These are phyloP conservation scores for Scedosporium aurantiacum DNA, from an alignment of 2,329 filamentous ascomycete species.

Conservation along the genomic window DNA sequence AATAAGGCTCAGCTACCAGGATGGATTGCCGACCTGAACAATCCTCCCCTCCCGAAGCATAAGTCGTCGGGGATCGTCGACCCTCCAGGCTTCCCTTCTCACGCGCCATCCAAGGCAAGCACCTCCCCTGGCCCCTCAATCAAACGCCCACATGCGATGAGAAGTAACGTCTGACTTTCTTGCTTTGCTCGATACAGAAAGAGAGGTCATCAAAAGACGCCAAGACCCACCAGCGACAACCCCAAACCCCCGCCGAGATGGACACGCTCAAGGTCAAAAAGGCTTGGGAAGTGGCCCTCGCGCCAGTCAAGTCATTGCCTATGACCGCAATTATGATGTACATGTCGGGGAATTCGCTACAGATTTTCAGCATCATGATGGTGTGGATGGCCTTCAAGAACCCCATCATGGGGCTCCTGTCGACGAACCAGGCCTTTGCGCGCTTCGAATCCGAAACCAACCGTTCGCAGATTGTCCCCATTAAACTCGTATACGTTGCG, in stretches of 20 bases:
- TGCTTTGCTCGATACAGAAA: slow-evolving; percentile 24
- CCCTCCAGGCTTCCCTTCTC: slow-evolving; percentile 69
- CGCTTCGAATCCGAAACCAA: slow-evolving; percentile 80
- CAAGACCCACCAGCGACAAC: slow-evolving; percentile 45
- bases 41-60: slow-evolving; percentile 52
- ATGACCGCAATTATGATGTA: slow-evolving; percentile 99
- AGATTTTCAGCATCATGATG: slow-evolving; percentile 99
- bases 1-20: background rate
- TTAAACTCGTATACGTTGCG: slow-evolving; percentile 77
- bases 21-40: slow-evolving; percentile 75
- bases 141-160: background rate
- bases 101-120: slow-evolving; percentile 44
- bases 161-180: background rate
- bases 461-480: slow-evolving; percentile 59
- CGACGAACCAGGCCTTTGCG: slow-evolving; percentile 78
- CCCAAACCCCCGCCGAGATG: slow-evolving; percentile 72
- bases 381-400: slow-evolving; percentile 99
- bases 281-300: slow-evolving; percentile 93
- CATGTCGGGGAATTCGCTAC: slow-evolving; percentile 96
- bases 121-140: background rate
- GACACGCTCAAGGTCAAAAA: slow-evolving; percentile 96
- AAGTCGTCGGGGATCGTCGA: slow-evolving; percentile 64
- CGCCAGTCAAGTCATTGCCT: slow-evolving; percentile 82
- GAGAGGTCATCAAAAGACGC: slow-evolving; percentile 35
- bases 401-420: slow-evolving; percentile 72